Conservation (phyloP, 2,329 filamentous ascomycete species). For the Xylariaceae sp. region DNA sequence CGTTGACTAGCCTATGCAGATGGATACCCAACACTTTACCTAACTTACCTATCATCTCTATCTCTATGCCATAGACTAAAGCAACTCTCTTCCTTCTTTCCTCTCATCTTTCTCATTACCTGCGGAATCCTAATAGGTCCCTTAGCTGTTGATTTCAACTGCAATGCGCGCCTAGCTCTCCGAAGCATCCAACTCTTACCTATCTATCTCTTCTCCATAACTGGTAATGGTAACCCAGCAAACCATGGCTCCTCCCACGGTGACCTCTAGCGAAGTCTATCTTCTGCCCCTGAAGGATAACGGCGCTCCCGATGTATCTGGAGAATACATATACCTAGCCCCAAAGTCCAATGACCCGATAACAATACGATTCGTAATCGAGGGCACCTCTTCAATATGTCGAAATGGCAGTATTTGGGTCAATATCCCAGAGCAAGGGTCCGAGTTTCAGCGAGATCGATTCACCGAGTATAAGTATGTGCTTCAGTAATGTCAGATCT, state of each 20-base stretch:
- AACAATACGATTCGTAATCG: slow-evolving; percentile 84
- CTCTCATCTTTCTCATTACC: neutral
- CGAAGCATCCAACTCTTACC: neutral
- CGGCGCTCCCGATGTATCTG: slow-evolving; percentile 87
- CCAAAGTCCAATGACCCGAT: slow-evolving; percentile 77
- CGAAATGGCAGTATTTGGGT: slow-evolving; percentile 94
- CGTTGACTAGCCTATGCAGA: neutral
- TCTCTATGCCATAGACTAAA: neutral
- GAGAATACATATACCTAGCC: slow-evolving; percentile 90
- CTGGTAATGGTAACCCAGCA: neutral
- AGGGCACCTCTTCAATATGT: slow-evolving; percentile 95
- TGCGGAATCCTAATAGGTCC: neutral
- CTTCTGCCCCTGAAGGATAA: slow-evolving; percentile 89
- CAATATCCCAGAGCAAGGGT: slow-evolving; percentile 83
- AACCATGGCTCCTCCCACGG: slow-evolving; percentile 64
- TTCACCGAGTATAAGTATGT: slow-evolving; percentile 90
- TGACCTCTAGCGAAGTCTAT: slow-evolving; percentile 78
- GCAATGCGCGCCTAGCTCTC: slow-evolving; percentile 10
- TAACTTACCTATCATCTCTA: neutral
- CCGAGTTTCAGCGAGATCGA: slow-evolving; percentile 75
- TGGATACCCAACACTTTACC: neutral
- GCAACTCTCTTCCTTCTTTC: neutral
- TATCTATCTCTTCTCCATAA: neutral
- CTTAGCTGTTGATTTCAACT: neutral
- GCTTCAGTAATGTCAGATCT: neutral